These are phyloP conservation scores for Cymbidium sinense DNA, from an alignment of 106 monocot genomes.

Conservation along the genomic window DNA sequence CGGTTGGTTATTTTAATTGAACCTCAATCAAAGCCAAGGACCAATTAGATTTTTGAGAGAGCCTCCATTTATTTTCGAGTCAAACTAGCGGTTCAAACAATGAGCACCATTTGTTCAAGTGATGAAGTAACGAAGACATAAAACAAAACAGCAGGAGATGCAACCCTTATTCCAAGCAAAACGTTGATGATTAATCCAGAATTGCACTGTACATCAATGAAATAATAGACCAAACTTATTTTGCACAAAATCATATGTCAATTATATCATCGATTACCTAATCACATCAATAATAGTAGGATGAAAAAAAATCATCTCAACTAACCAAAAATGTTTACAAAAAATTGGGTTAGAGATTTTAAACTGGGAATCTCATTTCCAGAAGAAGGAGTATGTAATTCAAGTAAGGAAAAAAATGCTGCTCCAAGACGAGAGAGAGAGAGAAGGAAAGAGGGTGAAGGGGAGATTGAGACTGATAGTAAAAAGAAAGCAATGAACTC, in stretches of 20 bases:
- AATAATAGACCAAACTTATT: no score
- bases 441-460: background rate
- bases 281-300: no score
- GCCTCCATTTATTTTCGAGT: background rate
- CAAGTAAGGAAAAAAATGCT: background rate
- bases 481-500: slow-evolving; percentile 1
- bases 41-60: background rate
- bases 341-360: no score
- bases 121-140: background rate
- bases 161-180: no score
- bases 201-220: no score
- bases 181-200: no score
- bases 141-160: no score
- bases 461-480: background rate
- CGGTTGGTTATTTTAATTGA: background rate
- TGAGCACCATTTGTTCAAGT: background rate
- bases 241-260: no score
- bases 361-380: no score
- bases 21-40: background rate
- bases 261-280: no score
- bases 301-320: no score
- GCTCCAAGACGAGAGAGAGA: background rate
- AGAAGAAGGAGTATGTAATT: background rate
- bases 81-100: background rate
- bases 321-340: no score